These are phyloP conservation scores for Salvia rosmarinus DNA, from an alignment of 257 asterid species.

Conservation along the genomic window DNA sequence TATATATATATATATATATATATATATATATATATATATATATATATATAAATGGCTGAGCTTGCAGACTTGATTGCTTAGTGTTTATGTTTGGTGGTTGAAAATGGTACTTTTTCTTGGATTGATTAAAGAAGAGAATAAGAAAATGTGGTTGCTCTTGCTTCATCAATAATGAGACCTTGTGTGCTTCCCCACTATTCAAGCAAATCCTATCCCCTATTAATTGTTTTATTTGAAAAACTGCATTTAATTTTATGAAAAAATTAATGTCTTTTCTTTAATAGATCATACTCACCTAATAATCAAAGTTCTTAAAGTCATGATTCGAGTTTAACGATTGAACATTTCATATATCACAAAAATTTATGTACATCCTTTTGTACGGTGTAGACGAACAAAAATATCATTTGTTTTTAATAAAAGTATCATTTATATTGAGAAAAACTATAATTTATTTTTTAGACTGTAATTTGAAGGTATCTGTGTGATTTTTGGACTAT, in stretches of 20 bases:
- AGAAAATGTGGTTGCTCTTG: conserved; percentile 28
- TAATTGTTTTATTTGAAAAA: background rate
- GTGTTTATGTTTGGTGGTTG: conserved; percentile 30
- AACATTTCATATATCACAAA: no score
- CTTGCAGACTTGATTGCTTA: background rate
- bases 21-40: no score
- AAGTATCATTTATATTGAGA: no score
- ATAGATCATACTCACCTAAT: background rate
- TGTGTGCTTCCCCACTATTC: conserved; percentile 36
- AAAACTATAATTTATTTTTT: no score
- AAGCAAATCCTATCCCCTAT: conserved; percentile 22
- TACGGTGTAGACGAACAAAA: no score
- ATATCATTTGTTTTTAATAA: no score
- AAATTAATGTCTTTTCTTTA: background rate
- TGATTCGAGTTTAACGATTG: background rate
- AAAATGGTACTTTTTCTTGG: conserved; percentile 15
- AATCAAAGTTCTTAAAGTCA: no score
- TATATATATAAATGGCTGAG: background rate
- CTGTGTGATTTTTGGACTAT: background rate
- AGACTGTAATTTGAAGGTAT: background rate
- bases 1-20: no score
- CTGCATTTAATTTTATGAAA: background rate
- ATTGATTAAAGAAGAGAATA: conserved; percentile 21
- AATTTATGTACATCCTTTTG: no score
- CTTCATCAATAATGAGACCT: conserved; percentile 31